Evolutionary conservation across 2,329 filamentous ascomycete genomes (phyloP), one percentile per base, ranked within the genome.

Genomic region (Microcyclospora tardicrescens): DNA sequence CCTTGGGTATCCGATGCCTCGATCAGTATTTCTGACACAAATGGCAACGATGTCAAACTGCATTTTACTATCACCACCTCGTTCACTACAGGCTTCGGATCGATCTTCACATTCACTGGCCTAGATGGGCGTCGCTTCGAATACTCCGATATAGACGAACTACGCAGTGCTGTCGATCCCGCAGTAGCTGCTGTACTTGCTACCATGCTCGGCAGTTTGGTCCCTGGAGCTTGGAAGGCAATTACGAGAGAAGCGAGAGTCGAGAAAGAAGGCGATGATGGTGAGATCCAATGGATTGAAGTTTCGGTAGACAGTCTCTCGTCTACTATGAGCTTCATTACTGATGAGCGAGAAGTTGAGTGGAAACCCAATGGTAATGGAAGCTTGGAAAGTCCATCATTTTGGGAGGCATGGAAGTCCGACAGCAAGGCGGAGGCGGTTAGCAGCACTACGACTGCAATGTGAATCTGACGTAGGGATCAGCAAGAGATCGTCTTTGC

Each of bases 1-100:
- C n/a, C 43, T 10, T 46, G 44, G 44, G 29, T 6, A 31, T 43
- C 45, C 2, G 35, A 35, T 3, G 19, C 19, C 8, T 24, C 19
- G 19, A 24, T 24, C 8, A 24, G 5, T 5, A 24, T 24, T 5
- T 10, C 6, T n/a, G 13, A 16, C 3, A 11, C 28, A 10, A 14
- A 34, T 3, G 19, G 33, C 16, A n/a, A 15, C 15, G 12, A 24
- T 13, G n/a, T 16, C 29, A 11, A 10, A 28, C 14, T 40, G 5
- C 11, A 12, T 2, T 24, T 47, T 44, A 12, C 48, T 45, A 28
- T 63, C 6, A 47, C 51, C 28, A 49, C 53, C 11, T 46, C 59
- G 2, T 37, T 49, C 0, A 48, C 39, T 33, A 53, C 47, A 30
- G 49, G 49, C 15, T 46, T 60, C 14, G 49, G 58, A 1, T 50